A percentile compares a stretch with the other conserved stretches of the same genome.
phyloP scores from a whole-genome alignment of 2,329 filamentous ascomycete genomes.

The Ambrosiella cleistominuta region DNA sequence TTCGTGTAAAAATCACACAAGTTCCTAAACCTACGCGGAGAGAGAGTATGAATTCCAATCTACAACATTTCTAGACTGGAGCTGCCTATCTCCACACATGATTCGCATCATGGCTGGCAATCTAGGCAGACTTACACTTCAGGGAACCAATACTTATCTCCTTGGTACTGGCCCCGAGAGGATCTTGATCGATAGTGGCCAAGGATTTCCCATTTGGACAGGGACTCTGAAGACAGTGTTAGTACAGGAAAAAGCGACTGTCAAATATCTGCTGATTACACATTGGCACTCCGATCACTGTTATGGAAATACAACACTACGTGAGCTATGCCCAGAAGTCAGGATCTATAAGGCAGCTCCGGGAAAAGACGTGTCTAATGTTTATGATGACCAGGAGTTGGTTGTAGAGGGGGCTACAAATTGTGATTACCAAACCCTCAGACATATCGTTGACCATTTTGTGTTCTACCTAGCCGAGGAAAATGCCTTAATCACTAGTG shows the following conservation, averaged over 20 bases:
- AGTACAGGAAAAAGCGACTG: slow-evolving; percentile 44
- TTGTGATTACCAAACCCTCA: slow-evolving; percentile 40
- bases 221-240: slow-evolving; percentile 47
- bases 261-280: slow-evolving; percentile 59
- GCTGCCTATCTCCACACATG: slow-evolving; percentile 59
- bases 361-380: slow-evolving; percentile 27
- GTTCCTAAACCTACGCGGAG: too few species aligned
- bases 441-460: slow-evolving; percentile 73
- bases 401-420: slow-evolving; percentile 45
- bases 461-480: slow-evolving; percentile 61
- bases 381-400: slow-evolving; percentile 36
- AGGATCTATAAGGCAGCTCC: slow-evolving; percentile 47
- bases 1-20: background rate
- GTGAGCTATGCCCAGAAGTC: slow-evolving; percentile 42
- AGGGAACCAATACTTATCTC: slow-evolving; percentile 89
- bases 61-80: slow-evolving; percentile 54
- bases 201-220: slow-evolving; percentile 62
- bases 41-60: slow-evolving; percentile 13
- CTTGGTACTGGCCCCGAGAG: slow-evolving; percentile 57
- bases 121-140: slow-evolving; percentile 60
- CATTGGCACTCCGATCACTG: slow-evolving; percentile 89
- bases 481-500: slow-evolving; percentile 71
- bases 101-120: slow-evolving; percentile 82
- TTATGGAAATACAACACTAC: slow-evolving; percentile 55
- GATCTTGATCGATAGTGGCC: slow-evolving; percentile 77